Base-by-base conservation (phyloP, 345 rosid genomes). In the Dipteronia dyeriana region DNA sequence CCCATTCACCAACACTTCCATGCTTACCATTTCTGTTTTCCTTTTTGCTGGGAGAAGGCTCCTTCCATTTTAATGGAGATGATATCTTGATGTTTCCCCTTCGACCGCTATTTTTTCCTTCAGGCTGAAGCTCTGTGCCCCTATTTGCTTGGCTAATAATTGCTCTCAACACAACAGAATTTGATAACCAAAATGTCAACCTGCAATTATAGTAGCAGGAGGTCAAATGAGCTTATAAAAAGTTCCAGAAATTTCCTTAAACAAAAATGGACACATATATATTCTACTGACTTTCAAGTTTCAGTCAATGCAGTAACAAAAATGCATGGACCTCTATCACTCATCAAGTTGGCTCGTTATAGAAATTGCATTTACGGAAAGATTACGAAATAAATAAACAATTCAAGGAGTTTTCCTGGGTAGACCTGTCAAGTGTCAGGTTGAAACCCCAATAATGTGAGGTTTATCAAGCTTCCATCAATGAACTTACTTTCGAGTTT, bases 171-270 rank as follows among this genome's bases (percentile, higher is more conserved):
- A 89, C 87, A 53, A 95, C 88, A 39, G 91, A 87, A 77, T 95
- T 93, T 71, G 99, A 95, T 82, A 93, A 77, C 99, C 99, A 95
- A 85, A 91, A 95, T 73, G 97, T 93, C 82, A 95, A 84, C 87
- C 99, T 95, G 93, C 34, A 74, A 76, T 81, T 65, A 64, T 25
- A 68, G 54, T 47, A 25, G 8, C 62, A 60, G 43, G 20, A 56
- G 61, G 39, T 74, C 45, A 53, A 29, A 38, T 39, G 57, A 80
- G 57, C 61, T 71, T 19, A 67, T 34, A 56, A 77, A 4, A 16
- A 70, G 29, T 39, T 75, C 59, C 25, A 61, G 66, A 59, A 64
- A 41, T 79, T 66, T n/a, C 59, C 51, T 45, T 22, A 53, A 39
- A 61, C 51, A 47, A 25, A 1, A 22, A 34, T 34, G 34, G 64